Evolutionary conservation across 257 asterid genomes (phyloP).

Genomic region (Rubia yunnanensis): DNA sequence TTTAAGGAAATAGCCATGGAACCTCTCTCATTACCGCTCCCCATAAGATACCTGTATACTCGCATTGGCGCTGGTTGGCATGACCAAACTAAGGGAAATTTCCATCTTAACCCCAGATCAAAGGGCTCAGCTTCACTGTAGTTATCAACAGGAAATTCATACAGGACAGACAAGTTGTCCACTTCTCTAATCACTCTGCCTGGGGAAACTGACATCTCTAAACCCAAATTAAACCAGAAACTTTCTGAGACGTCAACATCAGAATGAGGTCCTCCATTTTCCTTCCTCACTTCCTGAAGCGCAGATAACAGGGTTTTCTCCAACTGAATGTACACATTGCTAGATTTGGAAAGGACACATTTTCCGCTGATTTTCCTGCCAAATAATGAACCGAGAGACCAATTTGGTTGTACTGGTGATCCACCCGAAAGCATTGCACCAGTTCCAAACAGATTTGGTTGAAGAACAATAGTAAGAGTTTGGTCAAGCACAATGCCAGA

Average conservation of each 20-base stretch:
- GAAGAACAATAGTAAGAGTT: slow-evolving; percentile 84
- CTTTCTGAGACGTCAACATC: slow-evolving; percentile 22
- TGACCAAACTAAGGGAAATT: slow-evolving; percentile 70
- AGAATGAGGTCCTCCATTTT: slow-evolving; percentile 19
- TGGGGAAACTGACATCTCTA: slow-evolving; percentile 58
- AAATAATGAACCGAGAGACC: slow-evolving; percentile 84
- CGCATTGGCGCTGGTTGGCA: slow-evolving; percentile 70
- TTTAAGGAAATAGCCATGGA: slow-evolving; percentile 79
- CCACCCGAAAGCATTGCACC: slow-evolving; percentile 32
- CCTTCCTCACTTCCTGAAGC: slow-evolving; percentile 22
- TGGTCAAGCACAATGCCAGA: slow-evolving; percentile 76
- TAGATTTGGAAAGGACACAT: slow-evolving; percentile 67
- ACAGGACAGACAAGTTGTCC: slow-evolving; percentile 37
- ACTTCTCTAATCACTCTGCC: slow-evolving; percentile 55
- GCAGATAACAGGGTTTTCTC: slow-evolving; percentile 56
- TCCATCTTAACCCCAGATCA: slow-evolving; percentile 80
- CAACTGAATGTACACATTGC: slow-evolving; percentile 70
- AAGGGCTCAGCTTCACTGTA: slow-evolving; percentile 50
- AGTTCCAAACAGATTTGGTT: slow-evolving; percentile 36
- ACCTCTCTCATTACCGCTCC: slow-evolving; percentile 98
- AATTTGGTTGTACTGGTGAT: slow-evolving; percentile 49
- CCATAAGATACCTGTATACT: slow-evolving; percentile 75
- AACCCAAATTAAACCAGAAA: slow-evolving; percentile 30
- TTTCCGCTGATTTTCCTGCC: slow-evolving; percentile 66
- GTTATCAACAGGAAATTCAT: slow-evolving; percentile 51